Percentiles rank a stretch among this genome's conserved stretches.
phyloP scores from a whole-genome alignment of 2,329 filamentous ascomycete species.

The Xylaria sp. region DNA sequence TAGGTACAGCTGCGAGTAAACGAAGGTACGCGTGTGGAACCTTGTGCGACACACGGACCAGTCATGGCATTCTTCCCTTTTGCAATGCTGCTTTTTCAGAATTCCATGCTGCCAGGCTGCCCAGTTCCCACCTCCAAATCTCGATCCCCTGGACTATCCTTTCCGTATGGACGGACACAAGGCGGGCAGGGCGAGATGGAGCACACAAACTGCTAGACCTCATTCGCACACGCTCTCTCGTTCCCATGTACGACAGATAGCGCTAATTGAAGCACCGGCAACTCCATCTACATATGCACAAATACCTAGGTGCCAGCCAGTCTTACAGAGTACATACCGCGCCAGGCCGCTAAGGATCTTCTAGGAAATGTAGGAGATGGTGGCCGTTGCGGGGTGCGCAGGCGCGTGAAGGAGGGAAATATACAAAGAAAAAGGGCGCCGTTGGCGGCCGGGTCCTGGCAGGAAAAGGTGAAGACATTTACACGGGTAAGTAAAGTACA shows the following conservation, averaged over 20 bases:
- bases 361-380: neutral
- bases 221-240: neutral
- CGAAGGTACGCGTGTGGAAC: conserved; percentile 31
- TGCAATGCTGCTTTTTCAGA: conserved; percentile 32
- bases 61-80: conserved; percentile 35
- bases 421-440: neutral
- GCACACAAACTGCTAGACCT: conserved; percentile 18
- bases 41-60: conserved; percentile 23
- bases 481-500: no score
- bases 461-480: neutral
- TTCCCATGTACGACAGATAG: neutral
- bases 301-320: conserved; percentile 8
- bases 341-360: neutral
- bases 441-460: conserved; percentile 2
- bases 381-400: neutral
- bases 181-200: conserved; percentile 21
- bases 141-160: conserved; percentile 34
- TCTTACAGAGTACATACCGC: conserved; percentile 9
- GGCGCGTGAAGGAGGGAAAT: no score
- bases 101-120: conserved; percentile 36
- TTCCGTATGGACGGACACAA: conserved; percentile 18
- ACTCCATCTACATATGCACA: conserved; percentile 16
- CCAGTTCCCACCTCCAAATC: conserved; percentile 20
- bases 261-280: conserved; percentile 5
- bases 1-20: conserved; percentile 19